Base-by-base conservation (phyloP, 345 rosid species). In the Eucalyptus sp. region DNA sequence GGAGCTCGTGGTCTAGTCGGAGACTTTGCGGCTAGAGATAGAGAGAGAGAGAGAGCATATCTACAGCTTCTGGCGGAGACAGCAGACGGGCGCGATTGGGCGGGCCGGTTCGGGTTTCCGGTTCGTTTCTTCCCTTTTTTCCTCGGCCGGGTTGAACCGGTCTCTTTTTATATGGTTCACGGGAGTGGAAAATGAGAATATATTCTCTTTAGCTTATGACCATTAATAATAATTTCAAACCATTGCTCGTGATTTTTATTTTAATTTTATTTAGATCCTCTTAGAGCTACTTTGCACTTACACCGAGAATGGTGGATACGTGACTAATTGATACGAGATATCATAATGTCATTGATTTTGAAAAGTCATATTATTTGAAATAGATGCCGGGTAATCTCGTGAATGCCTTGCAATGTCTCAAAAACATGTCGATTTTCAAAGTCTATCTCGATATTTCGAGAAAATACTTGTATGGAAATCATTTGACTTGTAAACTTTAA, bases 311-410 rank as follows among this genome's bases (percentile, higher is more conserved):
- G 62, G 29, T 56, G 76, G 17, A 64, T 7, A 13, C 76, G 8
- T n/a, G 37, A 66, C 41, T 66, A 15, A 66, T 31, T 66, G 12
- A 68, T 31, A 17, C 0, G 7, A 16, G 10, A 41, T 11, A 6
- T 18, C 37, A 6, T 3, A 5, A 71, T 6, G 27, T 71, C 37
- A 37, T 37, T 18, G 44, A 71, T 71, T 33, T 18, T 22, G 14
- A 37, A 71, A 18, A 12, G 7, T 16, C 12, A 31, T 66, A 66
- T 16, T 16, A 31, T 31, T 17, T 31, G 10, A 68, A 31, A 68
- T 68, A 31, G 12, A 5, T 37, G 14, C 3, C 1, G 1, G 13
- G 0, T 71, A 7, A 10, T 33, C 13, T 71, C 3, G 0, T 37
- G 6, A 9, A 71, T 33, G 6, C 81, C 11, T 37, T 71, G 2